Evolutionary conservation across 352 stramenopile genomes (phyloP), one percentile per base, ranked within the genome.

Genomic region (Pythium dissimile): DNA sequence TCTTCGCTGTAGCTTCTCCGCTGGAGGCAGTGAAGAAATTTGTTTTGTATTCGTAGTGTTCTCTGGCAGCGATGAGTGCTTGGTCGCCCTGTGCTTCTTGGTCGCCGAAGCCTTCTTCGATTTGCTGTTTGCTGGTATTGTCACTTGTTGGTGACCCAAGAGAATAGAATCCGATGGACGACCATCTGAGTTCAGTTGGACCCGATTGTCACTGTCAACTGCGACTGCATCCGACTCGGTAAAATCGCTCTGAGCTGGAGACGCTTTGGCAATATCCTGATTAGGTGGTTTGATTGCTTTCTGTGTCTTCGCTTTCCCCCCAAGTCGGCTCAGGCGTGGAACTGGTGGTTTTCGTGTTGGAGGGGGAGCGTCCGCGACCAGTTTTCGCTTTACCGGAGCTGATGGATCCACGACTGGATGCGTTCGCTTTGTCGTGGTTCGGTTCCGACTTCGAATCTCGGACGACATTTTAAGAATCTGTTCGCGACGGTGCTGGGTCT

Each of bases 401-500:
- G 28, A 41, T 28, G 15, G 8, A 16, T 52, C 0, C 6, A 26
- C 15, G 18, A 12, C 6, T 5, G n/a, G n/a, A 24, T 16, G n/a
- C 23, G 24, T 41, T 58, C 11, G 43, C 34, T 24, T 26, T 10
- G 24, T 31, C 3, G 28, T 15, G 12, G 15, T 16, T 47, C 73
- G 77, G 38, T 92, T 92, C 31, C 71, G 72, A 2, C 49, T 44
- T 12, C 77, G 77, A 65, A 92, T 87, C 2, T 74, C 64, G 11
- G 78, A 59, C 0, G 79, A 87, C 30, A 92, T 64, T 15, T 80
- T 62, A 16, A 73, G 46, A 12, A 86, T 61, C 5, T 72, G 60
- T n/a, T 64, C 38, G 21, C 85, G 86, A 5, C 76, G 65, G 20
- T 70, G 59, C 48, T 72, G 65, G 11, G 67, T 24, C 23, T 75